Evolutionary conservation across 768 basidiomycete species (phyloP), one percentile per base, ranked within the genome.

Genomic region (Tylopilus sp.): DNA sequence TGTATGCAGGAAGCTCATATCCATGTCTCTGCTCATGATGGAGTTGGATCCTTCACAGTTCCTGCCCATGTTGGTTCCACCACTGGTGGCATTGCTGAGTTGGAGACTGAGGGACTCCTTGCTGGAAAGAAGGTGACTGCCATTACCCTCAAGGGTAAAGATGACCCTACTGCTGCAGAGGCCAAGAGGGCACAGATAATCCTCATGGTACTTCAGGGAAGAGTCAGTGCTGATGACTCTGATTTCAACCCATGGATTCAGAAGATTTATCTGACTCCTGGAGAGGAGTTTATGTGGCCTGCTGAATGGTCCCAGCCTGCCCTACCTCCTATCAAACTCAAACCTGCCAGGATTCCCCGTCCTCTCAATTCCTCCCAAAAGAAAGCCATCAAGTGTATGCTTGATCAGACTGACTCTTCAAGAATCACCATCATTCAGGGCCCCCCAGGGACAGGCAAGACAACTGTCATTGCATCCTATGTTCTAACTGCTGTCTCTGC

Each of bases 361-460:
- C 72, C 69, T 17, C 63, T 78, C 2, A 78, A 79, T 30, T 2
- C 33, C 11, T 78, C 77, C 22, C 77, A 78, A 58, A 57, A 34
- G 12, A 54, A 54, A 7, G 76, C 78, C 21, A 57, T 77, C 14
- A 55, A 47, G 4, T 57, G 58, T 22, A 77, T 78, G 74, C 71
- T 78, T 21, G 58, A 67, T n/a, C 53, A 63, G 17, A 63, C 65
- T 65, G 58, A 73, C 62, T 33, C 60, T 26, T 41, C 57, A 56
- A 61, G 77, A 59, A 30, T 80, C 64, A 67, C 71, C 72, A 53
- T 53, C 31, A 69, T 51, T 33, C 73, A 72, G 33, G 83, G 82
- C 2, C 85, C 84, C 30, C 84, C 85, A 55, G 85, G 85, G 1
- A 86, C 84, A 50, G 86, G 86, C 19, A 88, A 88, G 63, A 88